Evolutionary conservation across 257 asterid species (phyloP).

Genomic region (Solanum raphanifolium): DNA sequence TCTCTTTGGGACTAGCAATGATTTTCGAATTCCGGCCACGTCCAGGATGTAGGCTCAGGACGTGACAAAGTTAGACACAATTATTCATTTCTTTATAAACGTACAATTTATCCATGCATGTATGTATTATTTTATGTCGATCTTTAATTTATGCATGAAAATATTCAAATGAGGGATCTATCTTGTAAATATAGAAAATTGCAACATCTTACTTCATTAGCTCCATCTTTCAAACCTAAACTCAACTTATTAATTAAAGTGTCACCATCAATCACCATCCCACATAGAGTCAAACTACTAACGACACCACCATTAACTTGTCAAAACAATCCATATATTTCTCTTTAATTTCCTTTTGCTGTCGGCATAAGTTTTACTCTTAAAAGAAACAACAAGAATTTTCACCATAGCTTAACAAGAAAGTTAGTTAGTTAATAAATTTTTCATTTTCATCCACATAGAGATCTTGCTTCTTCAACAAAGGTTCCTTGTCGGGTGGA

Average conservation of each 20-base stretch:
- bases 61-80: not conserved
- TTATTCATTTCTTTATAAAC: no score
- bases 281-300: slow-evolving; percentile 9
- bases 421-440: slow-evolving; percentile 18
- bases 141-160: not conserved
- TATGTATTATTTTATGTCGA: not conserved
- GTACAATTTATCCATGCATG: not conserved
- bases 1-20: not conserved
- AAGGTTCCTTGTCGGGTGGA: slow-evolving; percentile 47
- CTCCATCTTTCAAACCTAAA: slow-evolving; percentile 18
- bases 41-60: not conserved
- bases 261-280: slow-evolving; percentile 12
- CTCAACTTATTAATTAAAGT: slow-evolving; percentile 5
- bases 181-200: not conserved
- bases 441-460: not conserved
- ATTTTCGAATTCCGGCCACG: not conserved
- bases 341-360: not conserved
- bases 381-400: not conserved
- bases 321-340: not conserved
- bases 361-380: slow-evolving; percentile 14
- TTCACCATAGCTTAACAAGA: slow-evolving; percentile 13
- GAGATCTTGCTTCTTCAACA: slow-evolving; percentile 27
- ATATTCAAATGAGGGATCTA: not conserved
- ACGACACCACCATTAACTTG: not conserved
- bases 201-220: slow-evolving; percentile 6